A percentile compares a stretch with the other conserved stretches of the same genome.
These are phyloP conservation scores for Singerocomus inundabilis DNA, from an alignment of 1,284 basidiomycete genomes.

Conservation along the genomic window DNA sequence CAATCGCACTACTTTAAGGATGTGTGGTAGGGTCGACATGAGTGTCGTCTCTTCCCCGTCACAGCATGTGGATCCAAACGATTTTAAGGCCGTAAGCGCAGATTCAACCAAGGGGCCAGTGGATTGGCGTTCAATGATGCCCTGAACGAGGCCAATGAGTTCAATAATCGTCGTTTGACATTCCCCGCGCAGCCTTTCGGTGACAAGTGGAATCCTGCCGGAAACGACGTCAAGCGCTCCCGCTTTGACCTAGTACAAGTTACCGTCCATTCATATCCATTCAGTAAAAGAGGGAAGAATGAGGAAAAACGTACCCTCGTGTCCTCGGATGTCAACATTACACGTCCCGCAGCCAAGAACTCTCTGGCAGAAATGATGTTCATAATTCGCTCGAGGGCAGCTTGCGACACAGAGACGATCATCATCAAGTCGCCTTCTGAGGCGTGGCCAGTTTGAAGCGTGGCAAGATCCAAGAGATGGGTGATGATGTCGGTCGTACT, in stretches of 20 bases:
- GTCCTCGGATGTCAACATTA: conserved; percentile 55
- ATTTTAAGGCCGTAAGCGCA: conserved; percentile 59
- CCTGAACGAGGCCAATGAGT: conserved; percentile 51
- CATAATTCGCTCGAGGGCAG: conserved; percentile 49
- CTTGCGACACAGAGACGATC: conserved; percentile 48
- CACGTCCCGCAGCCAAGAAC: conserved; percentile 54
- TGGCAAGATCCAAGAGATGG: conserved; percentile 29
- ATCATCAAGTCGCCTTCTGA: conserved; percentile 34
- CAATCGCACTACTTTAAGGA: conserved; percentile 50
- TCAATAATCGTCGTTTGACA: conserved; percentile 49
- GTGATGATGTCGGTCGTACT: conserved; percentile 32
- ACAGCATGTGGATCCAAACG: conserved; percentile 56
- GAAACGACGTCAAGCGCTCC: conserved; percentile 67
- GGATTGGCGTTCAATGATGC: conserved; percentile 44
- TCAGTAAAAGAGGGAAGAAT: too few species aligned
- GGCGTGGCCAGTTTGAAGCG: conserved; percentile 7
- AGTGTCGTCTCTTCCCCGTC: conserved; percentile 68
- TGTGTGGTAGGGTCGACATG: conserved; percentile 53
- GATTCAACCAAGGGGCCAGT: conserved; percentile 41
- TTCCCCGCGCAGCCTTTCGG: conserved; percentile 54
- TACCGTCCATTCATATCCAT: neutral
- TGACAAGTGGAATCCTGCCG: conserved; percentile 63
- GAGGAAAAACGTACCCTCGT: conserved; percentile 37
- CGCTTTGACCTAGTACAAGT: conserved; percentile 48
- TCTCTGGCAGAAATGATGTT: conserved; percentile 64